Evolutionary conservation across 441 rosid genomes (phyloP).

Genomic region (Jatropha podagrica): DNA sequence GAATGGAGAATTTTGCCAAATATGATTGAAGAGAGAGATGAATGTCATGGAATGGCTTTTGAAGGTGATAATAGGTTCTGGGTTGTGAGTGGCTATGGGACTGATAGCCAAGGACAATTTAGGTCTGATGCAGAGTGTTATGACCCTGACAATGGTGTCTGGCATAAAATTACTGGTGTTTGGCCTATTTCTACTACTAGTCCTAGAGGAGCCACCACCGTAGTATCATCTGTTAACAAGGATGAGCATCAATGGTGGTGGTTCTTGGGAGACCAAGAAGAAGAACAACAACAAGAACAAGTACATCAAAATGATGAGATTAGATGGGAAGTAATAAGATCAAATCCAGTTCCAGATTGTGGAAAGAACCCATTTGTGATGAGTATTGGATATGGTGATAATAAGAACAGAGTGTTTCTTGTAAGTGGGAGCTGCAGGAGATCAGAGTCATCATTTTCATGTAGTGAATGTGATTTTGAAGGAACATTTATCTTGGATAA

Average conservation of each 20-base stretch:
- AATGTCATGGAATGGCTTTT: slow-evolving; percentile 46
- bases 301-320: background rate
- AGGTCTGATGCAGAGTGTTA: slow-evolving; percentile 47
- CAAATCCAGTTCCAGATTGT: slow-evolving; percentile 37
- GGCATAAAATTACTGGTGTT: slow-evolving; percentile 34
- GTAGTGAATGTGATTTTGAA: slow-evolving; percentile 33
- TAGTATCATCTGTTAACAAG: slow-evolving; percentile 2
- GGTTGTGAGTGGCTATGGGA: slow-evolving; percentile 58
- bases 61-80: slow-evolving; percentile 41
- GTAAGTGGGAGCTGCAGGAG: slow-evolving; percentile 37
- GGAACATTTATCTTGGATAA: slow-evolving; percentile 39
- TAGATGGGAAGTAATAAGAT: slow-evolving; percentile 33
- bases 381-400: slow-evolving; percentile 26
- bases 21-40: slow-evolving; percentile 56
- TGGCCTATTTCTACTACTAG: slow-evolving; percentile 46
- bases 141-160: slow-evolving; percentile 35
- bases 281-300: slow-evolving; percentile 12
- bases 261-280: slow-evolving; percentile 18
- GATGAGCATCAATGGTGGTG: slow-evolving; percentile 37
- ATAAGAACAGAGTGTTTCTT: slow-evolving; percentile 25
- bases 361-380: slow-evolving; percentile 38
- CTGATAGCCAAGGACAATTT: slow-evolving; percentile 55
- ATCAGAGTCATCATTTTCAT: slow-evolving; percentile 11
- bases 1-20: slow-evolving; percentile 46
- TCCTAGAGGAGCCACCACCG: slow-evolving; percentile 42